A percentile compares a stretch with the other conserved stretches of the same genome.
Conservation (phyloP, 2,329 filamentous ascomycete genomes). For the Aspergillus aculeatinus region DNA sequence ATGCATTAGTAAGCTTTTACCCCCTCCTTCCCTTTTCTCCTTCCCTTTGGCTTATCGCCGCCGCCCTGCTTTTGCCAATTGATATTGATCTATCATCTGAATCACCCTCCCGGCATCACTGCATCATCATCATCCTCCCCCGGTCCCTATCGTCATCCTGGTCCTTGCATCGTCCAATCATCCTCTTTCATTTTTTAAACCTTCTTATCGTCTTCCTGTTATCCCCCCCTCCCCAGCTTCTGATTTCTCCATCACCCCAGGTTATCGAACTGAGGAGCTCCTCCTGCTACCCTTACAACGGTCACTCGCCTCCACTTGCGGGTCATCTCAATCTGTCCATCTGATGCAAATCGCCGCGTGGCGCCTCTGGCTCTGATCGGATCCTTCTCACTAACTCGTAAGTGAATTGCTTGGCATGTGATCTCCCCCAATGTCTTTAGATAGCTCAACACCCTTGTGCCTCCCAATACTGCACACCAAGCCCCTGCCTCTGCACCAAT, state of each 20-base stretch:
- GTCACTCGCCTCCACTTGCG: constrained; percentile 17
- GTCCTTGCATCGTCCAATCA: constrained; percentile 2
- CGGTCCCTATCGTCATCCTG: not conserved
- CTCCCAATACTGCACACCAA: not conserved
- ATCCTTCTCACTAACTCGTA: not conserved
- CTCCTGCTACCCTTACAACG: not conserved
- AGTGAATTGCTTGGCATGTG: constrained; percentile 8
- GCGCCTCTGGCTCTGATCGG: not conserved
- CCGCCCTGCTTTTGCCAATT: no score
- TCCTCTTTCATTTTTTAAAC: not conserved
- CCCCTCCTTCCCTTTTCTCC: not conserved
- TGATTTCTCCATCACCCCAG: not conserved
- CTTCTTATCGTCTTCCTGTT: not conserved
- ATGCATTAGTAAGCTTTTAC: not conserved
- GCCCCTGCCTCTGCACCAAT: constrained; percentile 4
- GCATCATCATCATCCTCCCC: not conserved
- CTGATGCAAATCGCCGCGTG: constrained; percentile 1
- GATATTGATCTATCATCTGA: no score
- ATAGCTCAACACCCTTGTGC: not conserved
- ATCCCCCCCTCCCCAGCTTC: not conserved
- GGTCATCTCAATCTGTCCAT: constrained; percentile 7
- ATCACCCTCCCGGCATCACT: not conserved
- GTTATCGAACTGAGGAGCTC: not conserved
- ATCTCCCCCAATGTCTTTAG: not conserved
- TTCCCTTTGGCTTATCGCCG: not conserved